Conservation (phyloP, 2,329 filamentous ascomycete species). For the Phaeosphaeriaceae sp. region DNA sequence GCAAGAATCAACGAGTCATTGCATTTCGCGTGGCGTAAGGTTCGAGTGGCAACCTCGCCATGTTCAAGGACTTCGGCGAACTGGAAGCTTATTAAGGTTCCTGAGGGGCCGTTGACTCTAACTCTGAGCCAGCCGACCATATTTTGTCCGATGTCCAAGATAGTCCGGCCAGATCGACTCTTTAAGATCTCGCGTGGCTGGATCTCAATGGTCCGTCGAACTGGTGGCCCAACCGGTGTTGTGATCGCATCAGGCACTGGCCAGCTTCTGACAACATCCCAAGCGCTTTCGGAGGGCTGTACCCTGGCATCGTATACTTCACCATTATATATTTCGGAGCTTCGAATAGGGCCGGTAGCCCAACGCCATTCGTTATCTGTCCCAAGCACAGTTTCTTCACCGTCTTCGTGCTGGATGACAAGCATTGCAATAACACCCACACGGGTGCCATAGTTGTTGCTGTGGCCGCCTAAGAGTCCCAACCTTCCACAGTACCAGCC, state of each 20-base stretch:
- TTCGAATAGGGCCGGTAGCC: neutral
- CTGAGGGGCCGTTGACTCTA: conserved; percentile 41
- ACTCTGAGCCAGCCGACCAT: conserved; percentile 59
- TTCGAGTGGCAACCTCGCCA: conserved; percentile 50
- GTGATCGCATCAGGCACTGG: neutral
- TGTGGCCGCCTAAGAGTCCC: conserved; percentile 36
- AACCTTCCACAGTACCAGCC: conserved; percentile 59
- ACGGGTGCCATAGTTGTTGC: conserved; percentile 48
- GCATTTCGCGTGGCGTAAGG: conserved; percentile 50
- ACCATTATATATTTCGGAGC: conserved; percentile 59
- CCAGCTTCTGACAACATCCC: conserved; percentile 36
- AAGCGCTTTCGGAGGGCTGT: no score
- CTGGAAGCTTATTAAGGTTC: neutral
- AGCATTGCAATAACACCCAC: conserved; percentile 50
- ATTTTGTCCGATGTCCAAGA: conserved; percentile 65
- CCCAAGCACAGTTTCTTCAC: conserved; percentile 16
- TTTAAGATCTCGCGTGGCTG: neutral
- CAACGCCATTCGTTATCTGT: conserved; percentile 46
- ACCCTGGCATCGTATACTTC: conserved; percentile 61
- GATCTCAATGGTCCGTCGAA: neutral
- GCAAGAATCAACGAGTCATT: conserved; percentile 4
- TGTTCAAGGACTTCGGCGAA: conserved; percentile 60
- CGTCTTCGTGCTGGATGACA: conserved; percentile 14
- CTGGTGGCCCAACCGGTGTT: neutral
- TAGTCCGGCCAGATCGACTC: conserved; percentile 51